Percentiles rank a stretch among this genome's conserved stretches.
These are phyloP conservation scores for Kluyveromyces dobzhanskii DNA, from an alignment of 805 yeast genomes.

Conservation along the genomic window DNA sequence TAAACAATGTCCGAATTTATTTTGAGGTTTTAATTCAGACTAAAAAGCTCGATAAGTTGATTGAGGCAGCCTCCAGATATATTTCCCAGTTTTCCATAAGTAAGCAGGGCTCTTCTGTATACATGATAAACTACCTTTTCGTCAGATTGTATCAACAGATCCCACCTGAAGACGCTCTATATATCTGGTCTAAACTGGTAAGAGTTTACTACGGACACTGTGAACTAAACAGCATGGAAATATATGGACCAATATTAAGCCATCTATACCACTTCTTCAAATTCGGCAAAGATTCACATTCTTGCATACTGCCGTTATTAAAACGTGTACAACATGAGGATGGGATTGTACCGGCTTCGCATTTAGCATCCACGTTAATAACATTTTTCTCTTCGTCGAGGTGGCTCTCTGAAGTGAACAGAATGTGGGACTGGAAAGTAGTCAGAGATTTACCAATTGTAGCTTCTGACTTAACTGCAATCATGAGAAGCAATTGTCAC, in stretches of 20 bases:
- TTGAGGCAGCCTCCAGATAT: conserved; percentile 10
- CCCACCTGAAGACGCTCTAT: conserved; percentile 6
- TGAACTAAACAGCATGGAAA: conserved; percentile 16
- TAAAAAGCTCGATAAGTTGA: conserved; percentile 10
- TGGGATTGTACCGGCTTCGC: conserved; percentile 21
- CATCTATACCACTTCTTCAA: conserved; percentile 1
- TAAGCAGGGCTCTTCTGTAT: conserved; percentile 11
- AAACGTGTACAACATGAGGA: conserved; percentile 1
- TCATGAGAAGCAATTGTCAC: conserved; percentile 18
- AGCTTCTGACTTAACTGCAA: conserved; percentile 17
- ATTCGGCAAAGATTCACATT: background rate
- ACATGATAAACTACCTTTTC: conserved; percentile 14
- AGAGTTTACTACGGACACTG: conserved; percentile 21
- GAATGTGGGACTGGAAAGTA: conserved; percentile 29
- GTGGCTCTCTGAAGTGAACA: conserved; percentile 11
- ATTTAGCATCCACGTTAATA: conserved; percentile 23
- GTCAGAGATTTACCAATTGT: conserved; percentile 13
- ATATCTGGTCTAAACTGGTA: conserved; percentile 21
- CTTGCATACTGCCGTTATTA: background rate
- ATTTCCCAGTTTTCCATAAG: conserved; percentile 18
- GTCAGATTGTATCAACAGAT: conserved; percentile 6
- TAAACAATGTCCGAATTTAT: conserved; percentile 15
- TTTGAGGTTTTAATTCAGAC: conserved; percentile 12
- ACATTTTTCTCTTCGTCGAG: conserved; percentile 12
- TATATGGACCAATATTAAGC: conserved; percentile 6